These are phyloP conservation scores for Amauroascus verrucosus DNA, from an alignment of 2,329 filamentous ascomycete species.

Conservation along the genomic window DNA sequence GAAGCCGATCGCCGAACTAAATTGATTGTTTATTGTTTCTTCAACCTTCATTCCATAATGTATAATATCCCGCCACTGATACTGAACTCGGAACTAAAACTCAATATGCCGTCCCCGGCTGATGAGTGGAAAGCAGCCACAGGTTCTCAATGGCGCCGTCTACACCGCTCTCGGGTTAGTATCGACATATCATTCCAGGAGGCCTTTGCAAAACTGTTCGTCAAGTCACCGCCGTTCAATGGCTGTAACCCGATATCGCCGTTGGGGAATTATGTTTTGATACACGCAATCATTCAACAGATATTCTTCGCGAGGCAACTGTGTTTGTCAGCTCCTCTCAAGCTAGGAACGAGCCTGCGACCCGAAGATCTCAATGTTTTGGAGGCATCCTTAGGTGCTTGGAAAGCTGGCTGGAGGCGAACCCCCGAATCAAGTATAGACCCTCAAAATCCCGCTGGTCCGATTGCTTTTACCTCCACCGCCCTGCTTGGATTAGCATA, in stretches of 20 bases:
- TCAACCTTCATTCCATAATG: slow-evolving; percentile 52
- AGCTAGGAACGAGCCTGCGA: slow-evolving; percentile 35
- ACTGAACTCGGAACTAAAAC: slow-evolving; percentile 44
- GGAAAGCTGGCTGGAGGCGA: slow-evolving; percentile 45
- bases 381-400: slow-evolving; percentile 40
- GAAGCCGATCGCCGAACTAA: slow-evolving; percentile 47
- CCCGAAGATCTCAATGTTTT: slow-evolving; percentile 37
- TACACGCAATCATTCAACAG: slow-evolving; percentile 46
- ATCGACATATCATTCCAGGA: slow-evolving; percentile 35
- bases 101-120: slow-evolving; percentile 46
- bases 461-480: slow-evolving; percentile 45
- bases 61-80: slow-evolving; percentile 52
- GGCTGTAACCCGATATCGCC: slow-evolving; percentile 37
- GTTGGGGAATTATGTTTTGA: slow-evolving; percentile 45
- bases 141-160: slow-evolving; percentile 41
- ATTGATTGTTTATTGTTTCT: slow-evolving; percentile 48
- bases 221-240: slow-evolving; percentile 28
- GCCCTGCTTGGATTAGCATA: slow-evolving; percentile 40
- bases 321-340: slow-evolving; percentile 36
- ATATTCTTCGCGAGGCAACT: slow-evolving; percentile 44
- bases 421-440: slow-evolving; percentile 46
- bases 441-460: slow-evolving; percentile 44
- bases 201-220: slow-evolving; percentile 37
- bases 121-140: slow-evolving; percentile 47
- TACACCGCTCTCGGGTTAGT: slow-evolving; percentile 27